Conservation (phyloP, 768 basidiomycete genomes). For the Mycena crocata region DNA sequence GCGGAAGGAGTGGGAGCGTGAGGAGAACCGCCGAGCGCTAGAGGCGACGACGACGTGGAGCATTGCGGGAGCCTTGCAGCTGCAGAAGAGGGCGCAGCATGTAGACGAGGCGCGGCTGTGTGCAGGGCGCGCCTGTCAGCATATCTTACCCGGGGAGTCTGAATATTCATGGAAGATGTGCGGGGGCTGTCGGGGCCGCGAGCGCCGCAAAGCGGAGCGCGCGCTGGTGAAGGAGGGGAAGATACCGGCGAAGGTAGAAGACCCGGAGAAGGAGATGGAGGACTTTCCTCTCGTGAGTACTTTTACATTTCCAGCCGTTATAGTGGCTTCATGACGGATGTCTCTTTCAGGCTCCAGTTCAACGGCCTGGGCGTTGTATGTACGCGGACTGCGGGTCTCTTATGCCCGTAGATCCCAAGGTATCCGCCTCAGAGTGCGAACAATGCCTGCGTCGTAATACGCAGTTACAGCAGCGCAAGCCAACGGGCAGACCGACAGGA, state of each 20-base stretch:
- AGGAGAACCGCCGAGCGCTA: conserved; percentile 30
- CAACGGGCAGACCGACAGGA: conserved; percentile 19
- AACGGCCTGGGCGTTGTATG: conserved; percentile 32
- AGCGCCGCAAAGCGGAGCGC: conserved; percentile 33
- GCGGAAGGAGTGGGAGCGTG: conserved; percentile 30
- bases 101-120: conserved; percentile 45
- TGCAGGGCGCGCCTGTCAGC: conserved; percentile 51
- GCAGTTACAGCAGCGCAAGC: conserved; percentile 31
- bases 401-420: conserved; percentile 20
- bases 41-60: conserved; percentile 15
- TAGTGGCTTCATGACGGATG: conserved; percentile 7
- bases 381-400: conserved; percentile 41
- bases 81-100: background rate
- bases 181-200: conserved; percentile 47
- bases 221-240: conserved; percentile 22
- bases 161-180: conserved; percentile 58
- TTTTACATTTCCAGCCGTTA: conserved; percentile 1
- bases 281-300: conserved; percentile 20
- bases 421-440: conserved; percentile 36
- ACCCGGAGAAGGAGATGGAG: background rate
- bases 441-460: conserved; percentile 43
- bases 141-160: conserved; percentile 47
- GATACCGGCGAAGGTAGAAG: background rate
- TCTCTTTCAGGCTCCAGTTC: conserved; percentile 13
- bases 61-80: background rate